phyloP scores from a whole-genome alignment of 768 basidiomycete genomes.

The Tulasnella sp. region DNA sequence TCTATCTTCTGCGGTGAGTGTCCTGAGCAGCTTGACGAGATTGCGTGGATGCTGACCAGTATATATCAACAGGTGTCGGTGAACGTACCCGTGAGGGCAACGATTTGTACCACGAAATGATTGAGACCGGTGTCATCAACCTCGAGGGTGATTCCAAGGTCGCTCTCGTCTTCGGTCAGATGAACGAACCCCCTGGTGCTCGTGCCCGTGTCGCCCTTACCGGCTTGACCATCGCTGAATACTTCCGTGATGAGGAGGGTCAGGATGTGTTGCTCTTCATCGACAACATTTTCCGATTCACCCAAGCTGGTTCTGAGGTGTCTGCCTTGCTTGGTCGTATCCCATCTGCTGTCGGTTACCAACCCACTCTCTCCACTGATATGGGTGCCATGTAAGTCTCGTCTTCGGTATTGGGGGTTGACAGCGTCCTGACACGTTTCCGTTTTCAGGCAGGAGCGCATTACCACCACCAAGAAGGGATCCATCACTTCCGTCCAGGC shows the following conservation, averaged over 20 bases:
- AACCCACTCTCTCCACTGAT: conserved; percentile 98
- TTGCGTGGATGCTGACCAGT: background rate
- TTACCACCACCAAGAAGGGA: conserved; percentile 99
- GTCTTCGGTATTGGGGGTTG: background rate
- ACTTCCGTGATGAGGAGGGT: conserved; percentile 99
- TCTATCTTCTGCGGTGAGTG: conserved; percentile 91
- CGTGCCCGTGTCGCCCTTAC: conserved; percentile 99
- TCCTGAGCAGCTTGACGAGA: background rate
- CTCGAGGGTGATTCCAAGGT: conserved; percentile 99
- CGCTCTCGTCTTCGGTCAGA: conserved; percentile 99
- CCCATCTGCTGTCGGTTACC: conserved; percentile 99
- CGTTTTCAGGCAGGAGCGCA: conserved; percentile 83
- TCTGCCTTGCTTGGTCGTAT: conserved; percentile 99
- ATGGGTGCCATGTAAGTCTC: conserved; percentile 94
- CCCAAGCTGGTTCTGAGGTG: conserved; percentile 99
- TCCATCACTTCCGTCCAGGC: conserved; percentile 99
- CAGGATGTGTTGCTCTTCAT: conserved; percentile 99
- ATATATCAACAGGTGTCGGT: conserved; percentile 68
- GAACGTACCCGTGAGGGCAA: conserved; percentile 99
- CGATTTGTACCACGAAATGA: conserved; percentile 99
- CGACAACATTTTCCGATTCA: conserved; percentile 99
- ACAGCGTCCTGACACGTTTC: background rate
- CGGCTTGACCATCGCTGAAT: conserved; percentile 98
- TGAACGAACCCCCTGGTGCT: conserved; percentile 99
- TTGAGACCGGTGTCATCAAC: conserved; percentile 99